Percentiles rank a stretch among this genome's conserved stretches.
Conservation (phyloP, 169 alveolate species). For the Condylostoma magnum region DNA sequence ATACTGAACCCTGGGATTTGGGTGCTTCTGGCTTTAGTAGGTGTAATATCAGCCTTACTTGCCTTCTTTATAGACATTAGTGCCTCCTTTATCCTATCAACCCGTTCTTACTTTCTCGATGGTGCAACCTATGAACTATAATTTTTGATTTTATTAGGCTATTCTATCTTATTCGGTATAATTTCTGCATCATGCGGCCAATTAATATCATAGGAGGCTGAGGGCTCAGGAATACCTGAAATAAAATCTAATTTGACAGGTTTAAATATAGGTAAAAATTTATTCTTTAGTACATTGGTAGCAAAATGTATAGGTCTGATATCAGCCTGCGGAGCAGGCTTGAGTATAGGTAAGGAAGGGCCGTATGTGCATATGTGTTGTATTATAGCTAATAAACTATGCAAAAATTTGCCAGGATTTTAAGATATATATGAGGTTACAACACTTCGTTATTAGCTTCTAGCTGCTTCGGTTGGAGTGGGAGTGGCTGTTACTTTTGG, state of each 20-base stretch:
- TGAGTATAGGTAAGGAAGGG: conserved; percentile 82
- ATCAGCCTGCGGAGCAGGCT: conserved; percentile 72
- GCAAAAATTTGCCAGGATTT: conserved; percentile 38
- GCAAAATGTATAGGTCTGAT: conserved; percentile 73
- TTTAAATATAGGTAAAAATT: conserved; percentile 55
- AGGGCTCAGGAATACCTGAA: conserved; percentile 88
- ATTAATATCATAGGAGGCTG: conserved; percentile 61
- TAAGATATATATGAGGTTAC: conserved; percentile 33
- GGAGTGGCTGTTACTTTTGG: conserved; percentile 82
- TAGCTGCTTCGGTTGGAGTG: conserved; percentile 75
- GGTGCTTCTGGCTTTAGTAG: conserved; percentile 61
- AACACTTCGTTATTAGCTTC: conserved; percentile 48
- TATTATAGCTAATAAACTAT: conserved; percentile 64
- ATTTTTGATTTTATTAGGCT: conserved; percentile 42
- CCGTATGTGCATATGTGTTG: conserved; percentile 82
- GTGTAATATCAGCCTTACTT: conserved; percentile 55
- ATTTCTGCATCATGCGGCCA: conserved; percentile 20
- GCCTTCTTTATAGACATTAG: conserved; percentile 38
- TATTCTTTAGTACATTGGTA: conserved; percentile 61
- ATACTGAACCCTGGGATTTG: conserved; percentile 60
- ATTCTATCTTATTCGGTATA: conserved; percentile 55
- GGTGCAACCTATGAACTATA: conserved; percentile 32
- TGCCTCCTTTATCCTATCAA: neutral
- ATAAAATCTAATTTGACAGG: conserved; percentile 80
- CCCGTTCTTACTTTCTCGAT: neutral